phyloP scores from a whole-genome alignment of 352 stramenopile genomes.

The Pythium utonaiense region DNA sequence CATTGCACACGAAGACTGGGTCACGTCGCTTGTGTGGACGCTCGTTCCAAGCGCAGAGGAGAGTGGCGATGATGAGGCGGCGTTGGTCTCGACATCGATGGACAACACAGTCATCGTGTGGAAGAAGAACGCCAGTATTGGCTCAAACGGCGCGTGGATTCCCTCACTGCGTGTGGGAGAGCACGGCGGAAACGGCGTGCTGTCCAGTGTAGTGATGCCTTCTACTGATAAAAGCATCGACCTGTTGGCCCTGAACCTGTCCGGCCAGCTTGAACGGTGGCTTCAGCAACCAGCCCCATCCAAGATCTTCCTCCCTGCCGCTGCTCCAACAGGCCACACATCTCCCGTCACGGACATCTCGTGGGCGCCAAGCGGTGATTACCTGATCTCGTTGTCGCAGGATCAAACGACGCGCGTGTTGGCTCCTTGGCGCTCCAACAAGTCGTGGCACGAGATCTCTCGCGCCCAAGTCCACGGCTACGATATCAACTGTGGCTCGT shows the following conservation, averaged over 20 bases:
- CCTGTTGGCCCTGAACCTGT: conserved; percentile 57
- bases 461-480: conserved; percentile 79
- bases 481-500: conserved; percentile 72
- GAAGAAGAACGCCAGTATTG: conserved; percentile 24
- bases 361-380: conserved; percentile 57
- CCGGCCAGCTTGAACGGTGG: conserved; percentile 68
- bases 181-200: conserved; percentile 48
- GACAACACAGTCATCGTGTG: conserved; percentile 77
- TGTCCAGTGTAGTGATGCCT: conserved; percentile 40
- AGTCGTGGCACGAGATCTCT: conserved; percentile 62
- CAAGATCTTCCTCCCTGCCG: conserved; percentile 46
- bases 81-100: conserved; percentile 68
- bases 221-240: conserved; percentile 30
- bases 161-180: conserved; percentile 55
- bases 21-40: conserved; percentile 67
- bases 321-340: conserved; percentile 56
- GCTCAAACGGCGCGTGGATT: conserved; percentile 31
- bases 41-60: conserved; percentile 8
- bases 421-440: conserved; percentile 22
- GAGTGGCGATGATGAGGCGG: background rate
- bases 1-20: conserved; percentile 76
- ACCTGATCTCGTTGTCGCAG: conserved; percentile 67
- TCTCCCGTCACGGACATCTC: conserved; percentile 57
- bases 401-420: conserved; percentile 71
- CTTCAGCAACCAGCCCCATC: conserved; percentile 43